Percentiles rank a stretch among this genome's conserved stretches.
Conservation (phyloP, 192 early-diverging fungal species). For the Thamnidium elegans region DNA sequence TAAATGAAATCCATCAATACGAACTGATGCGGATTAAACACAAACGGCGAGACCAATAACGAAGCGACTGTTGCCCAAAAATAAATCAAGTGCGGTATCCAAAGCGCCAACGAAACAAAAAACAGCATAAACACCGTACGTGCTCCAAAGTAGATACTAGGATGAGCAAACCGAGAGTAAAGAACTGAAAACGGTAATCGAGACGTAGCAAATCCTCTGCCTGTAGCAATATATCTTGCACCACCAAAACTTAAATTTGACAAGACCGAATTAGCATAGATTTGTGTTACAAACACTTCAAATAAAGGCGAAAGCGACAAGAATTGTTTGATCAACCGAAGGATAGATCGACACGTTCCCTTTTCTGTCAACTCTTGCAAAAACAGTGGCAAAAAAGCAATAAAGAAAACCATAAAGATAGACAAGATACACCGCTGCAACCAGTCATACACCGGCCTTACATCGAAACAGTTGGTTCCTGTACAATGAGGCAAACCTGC, state of each 20-base stretch:
- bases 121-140: constrained; percentile 57
- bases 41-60: constrained; percentile 62
- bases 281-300: constrained; percentile 69
- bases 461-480: constrained; percentile 54
- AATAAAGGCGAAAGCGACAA: constrained; percentile 68
- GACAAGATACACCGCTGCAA: constrained; percentile 62
- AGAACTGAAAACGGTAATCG: constrained; percentile 61
- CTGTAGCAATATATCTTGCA: constrained; percentile 69
- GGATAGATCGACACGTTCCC: constrained; percentile 54
- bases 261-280: constrained; percentile 67
- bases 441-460: constrained; percentile 62
- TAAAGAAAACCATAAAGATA: constrained; percentile 67
- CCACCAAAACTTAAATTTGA: constrained; percentile 65
- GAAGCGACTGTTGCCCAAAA: constrained; percentile 68
- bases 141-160: constrained; percentile 66
- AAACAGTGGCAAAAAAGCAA: constrained; percentile 67
- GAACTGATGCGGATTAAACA: constrained; percentile 78
- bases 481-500: constrained; percentile 45
- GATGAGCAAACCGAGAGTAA: constrained; percentile 61
- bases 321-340: constrained; percentile 62
- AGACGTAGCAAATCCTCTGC: constrained; percentile 70
- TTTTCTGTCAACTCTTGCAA: constrained; percentile 73
- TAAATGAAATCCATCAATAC: constrained; percentile 60
- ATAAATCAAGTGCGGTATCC: constrained; percentile 60
- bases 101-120: constrained; percentile 58